phyloP scores from a whole-genome alignment of 768 basidiomycete species.

The Multifurca ochricompacta region DNA sequence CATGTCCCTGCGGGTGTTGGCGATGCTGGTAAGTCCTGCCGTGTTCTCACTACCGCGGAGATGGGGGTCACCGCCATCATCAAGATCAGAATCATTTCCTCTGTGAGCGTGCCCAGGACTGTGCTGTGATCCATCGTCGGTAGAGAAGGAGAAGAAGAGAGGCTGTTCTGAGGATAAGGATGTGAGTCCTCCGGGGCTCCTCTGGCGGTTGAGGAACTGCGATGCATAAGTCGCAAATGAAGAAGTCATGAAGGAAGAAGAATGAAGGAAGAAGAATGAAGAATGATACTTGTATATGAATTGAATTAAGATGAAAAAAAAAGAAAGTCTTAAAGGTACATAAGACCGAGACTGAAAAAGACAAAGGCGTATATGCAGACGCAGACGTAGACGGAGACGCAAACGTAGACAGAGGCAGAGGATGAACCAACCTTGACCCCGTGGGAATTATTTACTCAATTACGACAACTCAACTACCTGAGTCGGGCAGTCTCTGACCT shows the following conservation, averaged over 20 bases:
- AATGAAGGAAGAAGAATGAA: no score
- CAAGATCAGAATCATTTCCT: slow-evolving; percentile 43
- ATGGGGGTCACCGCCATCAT: slow-evolving; percentile 75
- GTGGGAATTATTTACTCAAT: not conserved
- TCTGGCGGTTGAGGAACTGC: slow-evolving; percentile 64
- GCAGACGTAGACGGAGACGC: not conserved
- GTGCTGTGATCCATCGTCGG: slow-evolving; percentile 54
- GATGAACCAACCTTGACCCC: no score
- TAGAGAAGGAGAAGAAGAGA: slow-evolving; percentile 84
- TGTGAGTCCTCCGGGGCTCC: slow-evolving; percentile 30
- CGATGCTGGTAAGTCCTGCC: slow-evolving; percentile 29
- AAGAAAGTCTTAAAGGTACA: slow-evolving; percentile 8
- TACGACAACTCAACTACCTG: no score
- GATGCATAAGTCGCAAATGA: slow-evolving; percentile 80
- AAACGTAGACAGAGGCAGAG: not conserved
- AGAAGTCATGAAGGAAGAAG: slow-evolving; percentile 37
- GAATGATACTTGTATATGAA: not conserved
- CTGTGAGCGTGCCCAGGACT: slow-evolving; percentile 31
- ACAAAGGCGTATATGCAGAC: no score
- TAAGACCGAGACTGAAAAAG: not conserved
- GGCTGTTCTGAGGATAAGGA: slow-evolving; percentile 61
- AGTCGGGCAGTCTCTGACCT: no score
- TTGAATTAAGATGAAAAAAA: not conserved
- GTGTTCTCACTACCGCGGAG: slow-evolving; percentile 36
- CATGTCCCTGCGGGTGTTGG: slow-evolving; percentile 17